Conservation (phyloP, 2,329 filamentous ascomycete species). For the Pseudocercospora pini-densiflorae region DNA sequence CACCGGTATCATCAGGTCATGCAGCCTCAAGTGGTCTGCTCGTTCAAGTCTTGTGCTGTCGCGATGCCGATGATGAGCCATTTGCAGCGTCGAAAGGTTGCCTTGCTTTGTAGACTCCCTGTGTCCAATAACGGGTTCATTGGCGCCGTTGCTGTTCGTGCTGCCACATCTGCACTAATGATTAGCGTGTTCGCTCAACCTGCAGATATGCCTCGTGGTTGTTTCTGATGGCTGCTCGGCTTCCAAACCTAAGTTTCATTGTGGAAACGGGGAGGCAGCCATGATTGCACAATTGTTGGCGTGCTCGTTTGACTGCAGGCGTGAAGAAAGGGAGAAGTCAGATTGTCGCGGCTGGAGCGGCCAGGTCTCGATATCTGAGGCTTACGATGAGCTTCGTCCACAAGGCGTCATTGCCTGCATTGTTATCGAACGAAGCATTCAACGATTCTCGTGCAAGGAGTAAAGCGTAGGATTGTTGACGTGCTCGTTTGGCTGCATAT, state of each 20-base stretch:
- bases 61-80: slow-evolving; percentile 1
- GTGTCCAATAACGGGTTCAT: neutral
- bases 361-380: too few species aligned
- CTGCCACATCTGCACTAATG: neutral
- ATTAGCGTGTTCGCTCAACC: neutral
- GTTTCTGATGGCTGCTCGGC: neutral
- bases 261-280: neutral
- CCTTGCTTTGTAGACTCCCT: neutral
- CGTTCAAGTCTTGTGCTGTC: neutral
- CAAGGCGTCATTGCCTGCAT: too few species aligned
- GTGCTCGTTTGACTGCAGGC: neutral
- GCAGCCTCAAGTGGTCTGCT: neutral
- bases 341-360: too few species aligned
- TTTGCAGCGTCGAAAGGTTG: neutral
- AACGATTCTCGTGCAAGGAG: neutral
- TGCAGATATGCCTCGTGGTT: slow-evolving; percentile 4
- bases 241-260: neutral
- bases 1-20: too few species aligned
- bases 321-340: neutral
- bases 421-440: neutral
- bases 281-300: neutral
- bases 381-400: too few species aligned
- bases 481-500: neutral
- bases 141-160: neutral
- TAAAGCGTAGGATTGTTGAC: neutral